Base-by-base conservation (phyloP, 1,139 yeast genomes). In the Schwanniomyces etchellsii region DNA sequence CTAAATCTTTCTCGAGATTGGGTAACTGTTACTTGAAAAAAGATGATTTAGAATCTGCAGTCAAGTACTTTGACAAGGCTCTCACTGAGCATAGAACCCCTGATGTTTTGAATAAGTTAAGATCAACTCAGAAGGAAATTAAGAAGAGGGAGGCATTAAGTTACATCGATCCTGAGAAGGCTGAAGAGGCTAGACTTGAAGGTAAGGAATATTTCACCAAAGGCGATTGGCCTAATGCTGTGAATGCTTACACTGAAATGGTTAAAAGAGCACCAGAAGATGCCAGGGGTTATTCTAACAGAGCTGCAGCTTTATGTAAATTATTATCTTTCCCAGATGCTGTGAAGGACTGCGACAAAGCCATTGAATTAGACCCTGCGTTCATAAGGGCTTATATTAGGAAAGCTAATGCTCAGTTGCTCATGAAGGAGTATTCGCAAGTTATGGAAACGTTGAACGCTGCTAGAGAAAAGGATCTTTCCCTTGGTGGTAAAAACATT, bases 71-170 rank as follows among this genome's bases (percentile, higher is more conserved):
- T 53, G 93, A 89, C 62, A 86, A 84, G 60, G 83, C 97, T 2
- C 72, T 93, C 51, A 93, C 98, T 27, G 99, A 93, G 66, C 96
- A 88, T 62, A 81, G 99, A 66, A 86, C 95, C 16, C 95, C 98
- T 11, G 97, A 89, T 38, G 85, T 85, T 18, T 74, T 93, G 50
- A 79, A 77, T 48, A 93, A 91, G 63, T 74, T 93, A 52, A 81
- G 97, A 64, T 60, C 78, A 14, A 74, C 95, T 28, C 97, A 91
- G 63, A 84, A 84, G 60, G 86, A 82, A 47, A 70, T 85, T 43
- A 89, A 91, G 64, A 67, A 67, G 35, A 71, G 74, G 50, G 96
- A 88, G 60, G 76, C 84, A 24, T 74, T 75, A 45, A 77, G 80
- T 24, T 91, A 89, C 57, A 62, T 89, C 42, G 81, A 88, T 56